phyloP scores from a whole-genome alignment of 495 filamentous ascomycete genomes.

The Penicillium coffeae region DNA sequence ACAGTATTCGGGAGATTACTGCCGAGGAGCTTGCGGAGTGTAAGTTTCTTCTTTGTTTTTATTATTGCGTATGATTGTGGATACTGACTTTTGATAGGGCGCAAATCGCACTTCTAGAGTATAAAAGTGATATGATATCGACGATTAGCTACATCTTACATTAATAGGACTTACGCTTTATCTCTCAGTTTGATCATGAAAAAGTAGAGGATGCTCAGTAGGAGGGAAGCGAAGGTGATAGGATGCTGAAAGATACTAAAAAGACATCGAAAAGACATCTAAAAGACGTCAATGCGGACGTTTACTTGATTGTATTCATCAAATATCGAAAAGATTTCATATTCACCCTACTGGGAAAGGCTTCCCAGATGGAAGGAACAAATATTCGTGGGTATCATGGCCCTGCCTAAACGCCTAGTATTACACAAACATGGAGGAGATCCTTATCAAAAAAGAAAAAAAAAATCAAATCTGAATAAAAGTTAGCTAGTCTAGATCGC shows the following conservation, averaged over 20 bases:
- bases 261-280: too few species aligned
- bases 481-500: too few species aligned
- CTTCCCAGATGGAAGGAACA: neutral
- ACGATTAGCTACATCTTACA: neutral
- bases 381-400: neutral
- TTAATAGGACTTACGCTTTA: neutral
- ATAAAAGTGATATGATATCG: neutral
- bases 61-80: neutral
- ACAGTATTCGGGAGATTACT: slow-evolving; percentile 73
- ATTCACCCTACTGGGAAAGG: too few species aligned
- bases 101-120: neutral
- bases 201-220: too few species aligned
- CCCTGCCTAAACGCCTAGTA: neutral
- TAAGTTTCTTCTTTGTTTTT: slow-evolving; percentile 26
- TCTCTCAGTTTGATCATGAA: too few species aligned
- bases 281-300: too few species aligned
- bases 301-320: too few species aligned
- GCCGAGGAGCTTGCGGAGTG: slow-evolving; percentile 58
- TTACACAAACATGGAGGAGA: too few species aligned
- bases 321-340: too few species aligned
- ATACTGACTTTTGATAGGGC: slow-evolving; percentile 5
- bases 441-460: too few species aligned
- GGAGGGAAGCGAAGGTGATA: too few species aligned
- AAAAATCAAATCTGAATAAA: neutral
- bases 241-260: too few species aligned